Percentiles rank a stretch among this genome's conserved stretches.
Conservation (phyloP, 2,329 filamentous ascomycete species). For the Zasmidium angulare region DNA sequence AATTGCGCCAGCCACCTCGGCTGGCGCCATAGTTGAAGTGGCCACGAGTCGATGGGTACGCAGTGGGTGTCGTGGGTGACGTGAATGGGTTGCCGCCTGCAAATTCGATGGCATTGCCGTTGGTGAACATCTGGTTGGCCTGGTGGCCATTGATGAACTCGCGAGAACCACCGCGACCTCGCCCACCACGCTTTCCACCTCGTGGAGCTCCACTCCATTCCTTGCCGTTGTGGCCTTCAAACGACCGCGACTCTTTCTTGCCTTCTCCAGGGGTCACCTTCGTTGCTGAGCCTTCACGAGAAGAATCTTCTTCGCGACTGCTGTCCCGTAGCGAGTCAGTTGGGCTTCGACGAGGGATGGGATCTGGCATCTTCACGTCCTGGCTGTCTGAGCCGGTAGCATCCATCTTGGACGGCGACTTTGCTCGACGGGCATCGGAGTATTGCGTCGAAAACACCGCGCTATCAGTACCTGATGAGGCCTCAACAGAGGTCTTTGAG, state of each 20-base stretch:
- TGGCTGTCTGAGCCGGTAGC: no score
- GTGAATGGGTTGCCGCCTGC: slow-evolving; percentile 17
- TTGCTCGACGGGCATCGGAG: slow-evolving; percentile 15
- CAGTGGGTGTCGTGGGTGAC: slow-evolving; percentile 29
- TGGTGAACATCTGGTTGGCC: slow-evolving; percentile 14
- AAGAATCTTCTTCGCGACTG: slow-evolving; percentile 1
- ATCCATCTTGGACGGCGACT: slow-evolving; percentile 21
- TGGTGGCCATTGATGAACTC: slow-evolving; percentile 34
- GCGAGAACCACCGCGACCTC: slow-evolving; percentile 34
- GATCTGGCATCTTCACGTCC: slow-evolving; percentile 20
- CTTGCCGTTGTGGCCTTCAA: slow-evolving; percentile 26
- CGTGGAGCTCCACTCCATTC: slow-evolving; percentile 24
- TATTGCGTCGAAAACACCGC: neutral
- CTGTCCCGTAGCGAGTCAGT: slow-evolving; percentile 13
- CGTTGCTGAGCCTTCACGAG: slow-evolving; percentile 11
- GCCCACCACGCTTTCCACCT: slow-evolving; percentile 33
- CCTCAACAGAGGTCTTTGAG: neutral
- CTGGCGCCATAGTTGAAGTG: slow-evolving; percentile 34
- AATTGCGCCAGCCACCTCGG: slow-evolving; percentile 48
- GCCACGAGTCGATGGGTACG: slow-evolving; percentile 30
- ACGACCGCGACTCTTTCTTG: slow-evolving; percentile 23
- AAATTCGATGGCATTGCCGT: slow-evolving; percentile 27
- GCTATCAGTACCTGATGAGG: neutral
- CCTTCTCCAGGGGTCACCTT: slow-evolving; percentile 21
- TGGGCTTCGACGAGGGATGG: slow-evolving; percentile 16